These are phyloP conservation scores for Amorphotheca resinae DNA, from an alignment of 495 filamentous ascomycete species.

Conservation along the genomic window DNA sequence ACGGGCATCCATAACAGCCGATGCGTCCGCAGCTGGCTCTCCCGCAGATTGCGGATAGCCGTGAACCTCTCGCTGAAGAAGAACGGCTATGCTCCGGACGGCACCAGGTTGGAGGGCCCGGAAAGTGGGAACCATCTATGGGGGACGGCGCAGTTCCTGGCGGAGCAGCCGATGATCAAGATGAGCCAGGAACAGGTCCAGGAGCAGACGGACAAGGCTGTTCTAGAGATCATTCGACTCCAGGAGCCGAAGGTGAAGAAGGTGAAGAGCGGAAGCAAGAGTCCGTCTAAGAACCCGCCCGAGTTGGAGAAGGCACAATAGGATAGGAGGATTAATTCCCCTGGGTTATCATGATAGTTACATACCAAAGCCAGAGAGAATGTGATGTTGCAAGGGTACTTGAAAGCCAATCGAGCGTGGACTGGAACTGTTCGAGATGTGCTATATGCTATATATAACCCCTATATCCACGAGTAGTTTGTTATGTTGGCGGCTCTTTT, in stretches of 20 bases:
- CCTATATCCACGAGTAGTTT: no score
- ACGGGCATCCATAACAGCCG: constrained; percentile 23
- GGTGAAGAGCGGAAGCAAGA: neutral
- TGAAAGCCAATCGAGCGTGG: no score
- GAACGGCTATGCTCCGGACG: constrained; percentile 42
- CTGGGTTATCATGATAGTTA: no score
- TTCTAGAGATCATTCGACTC: neutral
- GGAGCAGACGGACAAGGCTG: constrained; percentile 12
- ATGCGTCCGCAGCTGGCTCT: constrained; percentile 41
- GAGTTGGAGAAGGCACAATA: no score
- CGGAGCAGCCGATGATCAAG: neutral
- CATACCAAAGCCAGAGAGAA: no score
- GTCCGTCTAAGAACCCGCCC: no score
- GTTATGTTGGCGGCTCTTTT: no score
- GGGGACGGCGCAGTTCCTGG: constrained; percentile 8
- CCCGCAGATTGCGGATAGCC: constrained; percentile 37
- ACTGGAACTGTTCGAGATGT: no score
- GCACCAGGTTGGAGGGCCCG: constrained; percentile 21
- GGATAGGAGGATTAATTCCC: no score
- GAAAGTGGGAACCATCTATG: neutral
- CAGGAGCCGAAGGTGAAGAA: neutral
- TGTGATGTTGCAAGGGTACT: no score
- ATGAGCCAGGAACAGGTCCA: constrained; percentile 2
- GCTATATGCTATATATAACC: no score
- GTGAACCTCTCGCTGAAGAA: constrained; percentile 41